phyloP scores from a whole-genome alignment of 208 protist species.

The Leishmania martiniquensis region DNA sequence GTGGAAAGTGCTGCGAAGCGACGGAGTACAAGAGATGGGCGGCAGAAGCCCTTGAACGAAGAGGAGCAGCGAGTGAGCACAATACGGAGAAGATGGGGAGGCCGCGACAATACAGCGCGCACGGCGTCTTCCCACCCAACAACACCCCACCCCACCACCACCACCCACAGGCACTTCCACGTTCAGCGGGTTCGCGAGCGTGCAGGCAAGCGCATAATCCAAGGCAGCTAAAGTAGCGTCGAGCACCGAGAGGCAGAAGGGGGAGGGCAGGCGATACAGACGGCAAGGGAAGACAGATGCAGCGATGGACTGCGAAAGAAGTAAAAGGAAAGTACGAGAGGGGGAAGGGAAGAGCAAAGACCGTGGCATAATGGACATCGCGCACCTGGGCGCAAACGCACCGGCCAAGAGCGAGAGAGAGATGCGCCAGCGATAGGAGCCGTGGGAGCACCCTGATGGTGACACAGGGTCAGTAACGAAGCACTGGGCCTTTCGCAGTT shows the following conservation, averaged over 20 bases:
- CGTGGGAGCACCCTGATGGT: too few species aligned
- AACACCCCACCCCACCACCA: too few species aligned
- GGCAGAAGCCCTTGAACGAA: slow-evolving; percentile 4
- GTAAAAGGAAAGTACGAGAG: not conserved
- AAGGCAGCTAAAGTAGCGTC: not conserved
- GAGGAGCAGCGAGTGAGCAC: slow-evolving; percentile 2
- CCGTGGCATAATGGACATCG: not conserved
- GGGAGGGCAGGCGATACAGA: not conserved
- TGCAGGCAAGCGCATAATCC: not conserved
- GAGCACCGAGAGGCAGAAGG: not conserved
- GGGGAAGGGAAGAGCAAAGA: too few species aligned
- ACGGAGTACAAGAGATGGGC: not conserved
- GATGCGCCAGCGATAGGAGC: too few species aligned
- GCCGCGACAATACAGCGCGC: not conserved
- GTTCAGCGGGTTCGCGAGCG: not conserved
- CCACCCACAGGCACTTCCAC: not conserved
- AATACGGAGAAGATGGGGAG: not conserved
- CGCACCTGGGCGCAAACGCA: not conserved
- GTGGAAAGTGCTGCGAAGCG: not conserved
- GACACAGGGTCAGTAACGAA: too few species aligned
- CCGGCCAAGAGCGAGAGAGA: not conserved
- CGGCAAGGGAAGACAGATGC: not conserved
- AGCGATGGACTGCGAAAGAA: not conserved
- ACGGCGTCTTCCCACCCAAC: not conserved
- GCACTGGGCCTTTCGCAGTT: too few species aligned